Base-by-base conservation (phyloP, 2,329 filamentous ascomycete species). In the Fusarium tricinctum region DNA sequence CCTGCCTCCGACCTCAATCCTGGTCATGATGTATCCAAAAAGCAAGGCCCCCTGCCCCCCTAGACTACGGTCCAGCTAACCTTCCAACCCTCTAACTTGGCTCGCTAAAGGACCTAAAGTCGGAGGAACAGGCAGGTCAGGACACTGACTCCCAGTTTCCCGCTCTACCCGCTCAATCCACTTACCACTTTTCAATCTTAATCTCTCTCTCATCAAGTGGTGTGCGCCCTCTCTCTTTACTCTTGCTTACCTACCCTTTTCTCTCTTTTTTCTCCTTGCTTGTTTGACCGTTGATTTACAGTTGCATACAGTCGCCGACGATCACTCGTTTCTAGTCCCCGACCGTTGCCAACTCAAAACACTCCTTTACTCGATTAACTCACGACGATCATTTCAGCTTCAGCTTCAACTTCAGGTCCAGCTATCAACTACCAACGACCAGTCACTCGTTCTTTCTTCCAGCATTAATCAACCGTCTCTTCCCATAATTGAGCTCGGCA, bases 321-420 rank as follows among this genome's bases (percentile, higher is more conserved):
- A 73, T 74, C 72, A 64, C 65, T 73, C 49, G 62, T 63, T 70
- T 56, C 68, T 51, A 46, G 69, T 60, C 54, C 60, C 60, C 58
- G 30, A 49, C 64, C 53, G 51, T 66, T 68, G 22, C 38, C 39
- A 33, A 58, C 55, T 20, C 42, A 20, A 46, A 20, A 56, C 44
- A 48, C 44, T 67, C 66, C 35, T 58, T 64, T 47, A 38, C 26
- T 22, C 33, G n/a, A 35, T 22, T 14, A 28, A 62, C 59, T 44
- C 50, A 56, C 44, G 59, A 69, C 68, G 57, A 66, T 72, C 66
- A 26, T 56, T 64, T 59, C 40, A 56, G 70, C 60, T 22, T 35
- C 48, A 53, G 49, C 46, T 44, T 28, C 44, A 54, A 33, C n/a
- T 62, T n/a, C 44, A 54, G 33, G 19, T 62, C 15, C 50, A 42